Conservation (phyloP, 371 early-diverging fungal genomes). For the Gilbertella persicaria region DNA sequence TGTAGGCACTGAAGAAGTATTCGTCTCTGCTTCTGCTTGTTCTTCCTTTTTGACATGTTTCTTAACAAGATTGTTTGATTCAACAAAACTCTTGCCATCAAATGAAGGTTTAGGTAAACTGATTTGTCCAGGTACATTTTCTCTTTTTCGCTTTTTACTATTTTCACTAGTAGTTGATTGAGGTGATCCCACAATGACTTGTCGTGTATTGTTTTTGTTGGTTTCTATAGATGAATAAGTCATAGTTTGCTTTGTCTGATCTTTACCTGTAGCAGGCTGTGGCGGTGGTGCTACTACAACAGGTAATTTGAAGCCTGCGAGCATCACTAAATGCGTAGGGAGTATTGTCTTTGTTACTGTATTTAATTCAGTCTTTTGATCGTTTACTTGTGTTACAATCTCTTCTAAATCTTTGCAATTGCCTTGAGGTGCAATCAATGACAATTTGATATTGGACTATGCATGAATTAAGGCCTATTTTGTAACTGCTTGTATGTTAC, state of each 20-base stretch:
- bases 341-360: slow-evolving; percentile 41
- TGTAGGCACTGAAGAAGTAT: background rate
- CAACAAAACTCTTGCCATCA: slow-evolving; percentile 41
- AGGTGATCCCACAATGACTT: slow-evolving; percentile 21
- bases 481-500: slow-evolving; percentile 20
- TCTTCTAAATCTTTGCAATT: slow-evolving; percentile 38
- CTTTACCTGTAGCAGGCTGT: background rate
- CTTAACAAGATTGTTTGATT: slow-evolving; percentile 23
- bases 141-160: slow-evolving; percentile 41
- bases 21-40: slow-evolving; percentile 4
- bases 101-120: slow-evolving; percentile 40
- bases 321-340: slow-evolving; percentile 47
- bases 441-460: slow-evolving; percentile 48
- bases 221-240: slow-evolving; percentile 3
- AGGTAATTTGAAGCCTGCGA: slow-evolving; percentile 64
- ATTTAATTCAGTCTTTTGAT: slow-evolving; percentile 38
- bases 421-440: slow-evolving; percentile 45
- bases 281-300: slow-evolving; percentile 18
- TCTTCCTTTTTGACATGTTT: slow-evolving; percentile 20
- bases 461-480: background rate
- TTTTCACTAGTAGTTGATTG: slow-evolving; percentile 30
- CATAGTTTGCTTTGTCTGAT: background rate
- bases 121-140: slow-evolving; percentile 43
- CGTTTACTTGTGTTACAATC: slow-evolving; percentile 38
- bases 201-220: slow-evolving; percentile 1